phyloP scores from a whole-genome alignment of 345 rosid species.

The Brassica napus region Da-Ae NC_063446.1:68052001-68052500 shows the following conservation, averaged over 20 bases:
- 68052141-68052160: conserved; percentile 62
- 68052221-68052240: conserved; percentile 77
- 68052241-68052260: conserved; percentile 52
- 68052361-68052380: conserved; percentile 42
- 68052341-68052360: conserved; percentile 39
- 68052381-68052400: conserved; percentile 33
- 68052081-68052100: conserved; percentile 68
- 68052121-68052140: conserved; percentile 83
- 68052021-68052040: conserved; percentile 64
- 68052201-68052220: conserved; percentile 74
- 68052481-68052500: too few species aligned
- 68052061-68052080: conserved; percentile 90
- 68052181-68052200: conserved; percentile 83
- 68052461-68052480: too few species aligned
- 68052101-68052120: conserved; percentile 67
- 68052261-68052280: conserved; percentile 67
- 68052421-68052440: neutral
- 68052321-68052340: conserved; percentile 27
- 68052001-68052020: conserved; percentile 61
- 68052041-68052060: conserved; percentile 54
- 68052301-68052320: conserved; percentile 24
- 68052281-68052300: conserved; percentile 60
- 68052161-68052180: conserved; percentile 66
- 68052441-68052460: too few species aligned
- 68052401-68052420: conserved; percentile 42